A percentile compares a stretch with the other conserved stretches of the same genome.
phyloP scores from a whole-genome alignment of 2,329 filamentous ascomycete species.

The Neonectria coccinea region DNA sequence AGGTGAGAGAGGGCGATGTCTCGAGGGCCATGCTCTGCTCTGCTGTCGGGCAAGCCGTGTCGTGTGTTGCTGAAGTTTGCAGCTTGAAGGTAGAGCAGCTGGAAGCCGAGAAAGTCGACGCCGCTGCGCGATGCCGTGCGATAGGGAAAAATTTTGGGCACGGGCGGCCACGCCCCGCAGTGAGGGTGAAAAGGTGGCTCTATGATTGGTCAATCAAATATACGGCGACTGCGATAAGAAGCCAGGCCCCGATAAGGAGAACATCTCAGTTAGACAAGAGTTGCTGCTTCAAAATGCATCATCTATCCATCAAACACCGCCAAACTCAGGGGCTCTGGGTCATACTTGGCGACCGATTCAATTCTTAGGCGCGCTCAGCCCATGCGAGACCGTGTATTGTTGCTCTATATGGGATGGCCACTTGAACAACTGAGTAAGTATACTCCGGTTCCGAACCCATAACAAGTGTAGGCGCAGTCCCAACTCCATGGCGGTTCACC shows the following conservation, averaged over 20 bases:
- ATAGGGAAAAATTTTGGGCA: slow-evolving; percentile 45
- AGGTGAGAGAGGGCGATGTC: slow-evolving; percentile 71
- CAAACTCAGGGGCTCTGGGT: not conserved
- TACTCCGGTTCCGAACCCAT: slow-evolving; percentile 4
- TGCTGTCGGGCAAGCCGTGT: slow-evolving; percentile 12
- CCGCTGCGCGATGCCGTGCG: slow-evolving; percentile 18
- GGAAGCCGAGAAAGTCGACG: slow-evolving; percentile 35
- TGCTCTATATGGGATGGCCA: slow-evolving; percentile 1
- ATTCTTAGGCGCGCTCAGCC: not conserved
- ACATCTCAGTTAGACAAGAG: not conserved
- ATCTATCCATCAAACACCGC: not conserved
- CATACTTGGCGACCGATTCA: not conserved
- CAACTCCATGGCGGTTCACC: slow-evolving; percentile 9
- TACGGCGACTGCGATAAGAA: slow-evolving; percentile 26
- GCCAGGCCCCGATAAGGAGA: slow-evolving; percentile 5
- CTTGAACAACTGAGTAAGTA: slow-evolving; percentile 5
- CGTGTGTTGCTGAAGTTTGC: slow-evolving; percentile 30
- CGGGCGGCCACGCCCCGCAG: slow-evolving; percentile 38
- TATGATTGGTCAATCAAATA: slow-evolving; percentile 40
- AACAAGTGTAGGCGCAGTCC: slow-evolving; percentile 1
- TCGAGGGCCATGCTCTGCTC: slow-evolving; percentile 51
- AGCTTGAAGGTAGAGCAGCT: slow-evolving; percentile 20
- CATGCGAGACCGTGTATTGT: not conserved
- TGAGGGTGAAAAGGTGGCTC: not conserved
- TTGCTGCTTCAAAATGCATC: not conserved